phyloP scores from a whole-genome alignment of 106 monocot species.

The Phalaenopsis equestris region DNA sequence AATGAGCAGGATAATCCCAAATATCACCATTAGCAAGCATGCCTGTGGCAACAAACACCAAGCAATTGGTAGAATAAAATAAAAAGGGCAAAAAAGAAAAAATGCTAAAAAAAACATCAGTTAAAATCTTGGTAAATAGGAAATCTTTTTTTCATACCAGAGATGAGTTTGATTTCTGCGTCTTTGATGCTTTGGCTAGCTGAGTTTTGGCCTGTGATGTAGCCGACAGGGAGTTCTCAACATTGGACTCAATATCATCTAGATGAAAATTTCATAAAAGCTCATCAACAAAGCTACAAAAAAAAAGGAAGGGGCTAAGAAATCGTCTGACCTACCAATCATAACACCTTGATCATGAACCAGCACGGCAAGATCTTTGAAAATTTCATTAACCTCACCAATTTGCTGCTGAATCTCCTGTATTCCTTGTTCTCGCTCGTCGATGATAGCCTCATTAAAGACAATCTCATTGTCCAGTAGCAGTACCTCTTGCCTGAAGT shows the following conservation, averaged over 20 bases:
- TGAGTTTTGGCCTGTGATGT: slow-evolving; percentile 58
- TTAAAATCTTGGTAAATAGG: not conserved
- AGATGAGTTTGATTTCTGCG: slow-evolving; percentile 74
- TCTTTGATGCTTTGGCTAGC: slow-evolving; percentile 68
- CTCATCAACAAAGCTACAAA: not conserved
- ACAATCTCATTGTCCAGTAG: slow-evolving; percentile 74
- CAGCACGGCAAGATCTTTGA: slow-evolving; percentile 75
- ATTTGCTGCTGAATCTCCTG: slow-evolving; percentile 88
- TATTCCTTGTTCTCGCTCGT: slow-evolving; percentile 90
- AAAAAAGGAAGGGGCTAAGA: not conserved
- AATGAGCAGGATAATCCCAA: slow-evolving; percentile 17
- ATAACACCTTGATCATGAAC: slow-evolving; percentile 75
- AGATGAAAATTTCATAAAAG: not conserved
- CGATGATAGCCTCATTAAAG: slow-evolving; percentile 92
- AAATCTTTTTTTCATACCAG: slow-evolving; percentile 33
- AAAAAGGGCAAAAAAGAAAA: not conserved
- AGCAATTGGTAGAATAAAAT: not conserved
- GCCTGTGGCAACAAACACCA: not conserved
- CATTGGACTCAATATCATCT: slow-evolving; percentile 75
- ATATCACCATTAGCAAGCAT: slow-evolving; percentile 18
- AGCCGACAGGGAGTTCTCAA: slow-evolving; percentile 55
- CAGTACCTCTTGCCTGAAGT: slow-evolving; percentile 59
- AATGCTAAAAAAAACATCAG: not conserved
- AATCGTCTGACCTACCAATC: slow-evolving; percentile 40
- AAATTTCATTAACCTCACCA: slow-evolving; percentile 86